Conservation (phyloP, 2,329 filamentous ascomycete genomes). For the Aspergillus pseudotamarii region DNA sequence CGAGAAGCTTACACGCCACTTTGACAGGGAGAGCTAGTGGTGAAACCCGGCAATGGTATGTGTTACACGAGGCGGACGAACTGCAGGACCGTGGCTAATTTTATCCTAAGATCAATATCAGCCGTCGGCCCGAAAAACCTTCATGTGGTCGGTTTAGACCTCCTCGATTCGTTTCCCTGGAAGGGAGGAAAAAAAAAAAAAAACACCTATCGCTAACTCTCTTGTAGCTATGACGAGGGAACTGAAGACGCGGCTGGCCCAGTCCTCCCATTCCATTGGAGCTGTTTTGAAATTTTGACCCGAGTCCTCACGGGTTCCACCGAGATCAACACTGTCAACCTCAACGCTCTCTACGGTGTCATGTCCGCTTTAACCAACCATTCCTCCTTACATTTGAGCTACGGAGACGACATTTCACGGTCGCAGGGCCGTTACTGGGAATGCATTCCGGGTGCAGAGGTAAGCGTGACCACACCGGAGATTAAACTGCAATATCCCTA, state of each 20-base stretch:
- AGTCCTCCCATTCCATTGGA: slow-evolving; percentile 25
- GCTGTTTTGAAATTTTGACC: slow-evolving; percentile 25
- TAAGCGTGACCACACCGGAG: neutral
- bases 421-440: slow-evolving; percentile 28
- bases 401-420: slow-evolving; percentile 20
- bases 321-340: slow-evolving; percentile 17
- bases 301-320: slow-evolving; percentile 19
- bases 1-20: slow-evolving; percentile 2
- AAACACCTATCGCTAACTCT: slow-evolving; percentile 2
- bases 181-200: neutral
- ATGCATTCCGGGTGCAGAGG: slow-evolving; percentile 25
- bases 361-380: slow-evolving; percentile 20
- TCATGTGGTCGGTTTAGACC: slow-evolving; percentile 18
- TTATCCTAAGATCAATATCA: neutral
- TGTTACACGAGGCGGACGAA: neutral
- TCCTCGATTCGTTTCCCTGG: neutral
- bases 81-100: neutral
- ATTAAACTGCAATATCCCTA: neutral
- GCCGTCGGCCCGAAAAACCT: slow-evolving; percentile 10
- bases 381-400: slow-evolving; percentile 20
- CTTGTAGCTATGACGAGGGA: slow-evolving; percentile 22
- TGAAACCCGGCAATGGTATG: slow-evolving; percentile 19
- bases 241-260: slow-evolving; percentile 23
- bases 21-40: slow-evolving; percentile 22
- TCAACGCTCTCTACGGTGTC: slow-evolving; percentile 20